Percentiles rank a stretch among this genome's conserved stretches.
Evolutionary conservation across 306 rosid species (phyloP).

Genomic region (Cicer yamashitae): DNA sequence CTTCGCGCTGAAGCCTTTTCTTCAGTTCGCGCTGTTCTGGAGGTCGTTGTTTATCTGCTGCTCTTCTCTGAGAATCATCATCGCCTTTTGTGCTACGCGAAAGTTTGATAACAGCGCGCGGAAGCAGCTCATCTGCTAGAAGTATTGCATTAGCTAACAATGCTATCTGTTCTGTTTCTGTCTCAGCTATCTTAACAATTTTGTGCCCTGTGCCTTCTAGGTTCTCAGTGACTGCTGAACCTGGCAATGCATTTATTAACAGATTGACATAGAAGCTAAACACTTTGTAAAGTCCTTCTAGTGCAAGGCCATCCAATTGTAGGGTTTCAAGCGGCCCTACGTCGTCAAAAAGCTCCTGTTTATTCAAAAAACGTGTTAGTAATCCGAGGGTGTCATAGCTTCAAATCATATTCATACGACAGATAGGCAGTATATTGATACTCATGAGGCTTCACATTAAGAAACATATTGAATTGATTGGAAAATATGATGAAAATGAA

Average conservation of each 20-base stretch:
- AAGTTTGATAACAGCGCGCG: conserved; percentile 77
- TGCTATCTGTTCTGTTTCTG: conserved; percentile 83
- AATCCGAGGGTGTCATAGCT: too few species aligned
- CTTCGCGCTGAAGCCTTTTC: conserved; percentile 73
- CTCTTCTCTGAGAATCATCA: conserved; percentile 61
- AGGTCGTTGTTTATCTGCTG: conserved; percentile 58
- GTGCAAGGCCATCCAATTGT: conserved; percentile 67
- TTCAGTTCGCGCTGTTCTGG: conserved; percentile 87
- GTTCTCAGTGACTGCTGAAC: conserved; percentile 73
- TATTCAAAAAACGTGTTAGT: conserved; percentile 32
- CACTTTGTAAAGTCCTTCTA: conserved; percentile 75
- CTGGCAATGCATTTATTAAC: conserved; percentile 77
- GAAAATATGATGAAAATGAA: too few species aligned
- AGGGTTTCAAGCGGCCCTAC: conserved; percentile 75
- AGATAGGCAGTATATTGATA: too few species aligned
- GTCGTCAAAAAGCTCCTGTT: conserved; percentile 82
- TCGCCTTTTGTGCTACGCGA: conserved; percentile 50
- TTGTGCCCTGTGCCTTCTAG: conserved; percentile 62
- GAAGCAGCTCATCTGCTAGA: conserved; percentile 82
- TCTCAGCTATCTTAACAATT: conserved; percentile 80
- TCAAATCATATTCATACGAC: too few species aligned
- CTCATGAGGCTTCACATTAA: too few species aligned
- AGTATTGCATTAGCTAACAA: conserved; percentile 77
- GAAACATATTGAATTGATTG: too few species aligned
- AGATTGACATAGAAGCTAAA: conserved; percentile 71